Evolutionary conservation across 2,329 filamentous ascomycete species (phyloP).

Genomic region (Neonectria hederae): DNA sequence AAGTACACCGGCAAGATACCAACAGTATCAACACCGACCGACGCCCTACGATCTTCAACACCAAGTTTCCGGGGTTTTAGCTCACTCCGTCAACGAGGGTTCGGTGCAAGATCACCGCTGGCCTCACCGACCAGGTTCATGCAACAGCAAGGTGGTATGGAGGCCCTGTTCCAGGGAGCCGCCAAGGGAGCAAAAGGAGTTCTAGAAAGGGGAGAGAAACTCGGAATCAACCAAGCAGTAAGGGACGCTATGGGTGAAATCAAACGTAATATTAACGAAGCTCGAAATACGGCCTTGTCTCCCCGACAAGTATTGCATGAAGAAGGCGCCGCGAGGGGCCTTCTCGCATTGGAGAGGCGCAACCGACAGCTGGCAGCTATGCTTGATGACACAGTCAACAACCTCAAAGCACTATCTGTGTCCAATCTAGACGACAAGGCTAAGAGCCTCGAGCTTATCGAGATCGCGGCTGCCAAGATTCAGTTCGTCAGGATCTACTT

Average conservation of each 20-base stretch:
- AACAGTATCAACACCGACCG: slow-evolving; percentile 39
- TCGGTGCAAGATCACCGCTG: slow-evolving; percentile 56
- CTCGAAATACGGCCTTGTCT: slow-evolving; percentile 54
- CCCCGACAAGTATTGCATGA: slow-evolving; percentile 50
- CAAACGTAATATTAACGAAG: slow-evolving; percentile 76
- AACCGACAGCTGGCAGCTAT: slow-evolving; percentile 74
- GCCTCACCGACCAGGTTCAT: slow-evolving; percentile 59
- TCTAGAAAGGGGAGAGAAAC: slow-evolving; percentile 76
- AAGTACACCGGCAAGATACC: slow-evolving; percentile 74
- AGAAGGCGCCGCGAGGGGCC: slow-evolving; percentile 46
- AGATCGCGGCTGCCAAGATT: slow-evolving; percentile 68
- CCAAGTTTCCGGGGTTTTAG: slow-evolving; percentile 48
- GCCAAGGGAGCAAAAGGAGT: slow-evolving; percentile 81
- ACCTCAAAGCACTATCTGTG: slow-evolving; percentile 69
- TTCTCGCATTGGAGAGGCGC: slow-evolving; percentile 67
- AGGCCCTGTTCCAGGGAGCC: slow-evolving; percentile 78
- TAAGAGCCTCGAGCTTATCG: slow-evolving; percentile 62
- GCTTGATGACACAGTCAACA: slow-evolving; percentile 72
- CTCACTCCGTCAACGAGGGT: slow-evolving; percentile 53
- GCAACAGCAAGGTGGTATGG: slow-evolving; percentile 69
- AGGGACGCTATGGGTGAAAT: slow-evolving; percentile 85
- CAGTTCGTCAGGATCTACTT: slow-evolving; percentile 72
- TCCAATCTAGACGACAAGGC: slow-evolving; percentile 59
- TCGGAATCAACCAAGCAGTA: slow-evolving; percentile 82
- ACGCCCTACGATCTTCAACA: slow-evolving; percentile 44